phyloP scores from a whole-genome alignment of 2,329 filamentous ascomycete genomes.

The Fusarium denticulatum region DNA sequence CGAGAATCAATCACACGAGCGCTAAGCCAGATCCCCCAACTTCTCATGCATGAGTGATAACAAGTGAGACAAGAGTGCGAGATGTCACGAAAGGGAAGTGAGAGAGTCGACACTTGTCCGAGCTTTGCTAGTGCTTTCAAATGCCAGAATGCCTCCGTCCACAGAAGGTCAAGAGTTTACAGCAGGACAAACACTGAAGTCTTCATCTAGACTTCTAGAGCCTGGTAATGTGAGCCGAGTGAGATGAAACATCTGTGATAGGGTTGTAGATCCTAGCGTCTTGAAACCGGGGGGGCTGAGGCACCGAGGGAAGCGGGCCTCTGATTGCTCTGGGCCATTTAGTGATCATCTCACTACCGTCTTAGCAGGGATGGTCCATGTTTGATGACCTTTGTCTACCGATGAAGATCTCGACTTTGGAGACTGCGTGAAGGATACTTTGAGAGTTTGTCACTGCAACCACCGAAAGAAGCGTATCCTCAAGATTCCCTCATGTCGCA shows the following conservation, averaged over 20 bases:
- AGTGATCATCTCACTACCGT: not conserved
- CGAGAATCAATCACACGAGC: not conserved
- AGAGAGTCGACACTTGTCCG: not conserved
- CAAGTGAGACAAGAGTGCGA: not conserved
- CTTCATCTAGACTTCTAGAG: not conserved
- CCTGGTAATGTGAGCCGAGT: not conserved
- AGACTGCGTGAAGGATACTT: not conserved
- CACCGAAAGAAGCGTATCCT: not conserved
- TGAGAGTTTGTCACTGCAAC: accelerated
- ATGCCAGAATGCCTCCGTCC: accelerated
- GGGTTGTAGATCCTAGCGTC: not conserved
- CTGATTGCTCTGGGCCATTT: not conserved
- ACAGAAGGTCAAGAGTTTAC: no score
- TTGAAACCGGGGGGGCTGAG: not conserved
- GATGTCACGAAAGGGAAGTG: not conserved
- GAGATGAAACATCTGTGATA: not conserved
- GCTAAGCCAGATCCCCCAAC: not conserved
- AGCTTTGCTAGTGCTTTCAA: no score
- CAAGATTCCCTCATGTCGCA: not conserved
- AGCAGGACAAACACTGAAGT: not conserved
- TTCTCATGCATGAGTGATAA: not conserved
- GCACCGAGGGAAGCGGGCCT: not conserved
- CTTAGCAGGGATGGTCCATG: not conserved
- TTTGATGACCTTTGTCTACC: not conserved
- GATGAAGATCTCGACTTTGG: not conserved